A percentile compares a stretch with the other conserved stretches of the same genome.
phyloP scores from a whole-genome alignment of 805 yeast species.

The Metschnikowia kofuensis region DNA sequence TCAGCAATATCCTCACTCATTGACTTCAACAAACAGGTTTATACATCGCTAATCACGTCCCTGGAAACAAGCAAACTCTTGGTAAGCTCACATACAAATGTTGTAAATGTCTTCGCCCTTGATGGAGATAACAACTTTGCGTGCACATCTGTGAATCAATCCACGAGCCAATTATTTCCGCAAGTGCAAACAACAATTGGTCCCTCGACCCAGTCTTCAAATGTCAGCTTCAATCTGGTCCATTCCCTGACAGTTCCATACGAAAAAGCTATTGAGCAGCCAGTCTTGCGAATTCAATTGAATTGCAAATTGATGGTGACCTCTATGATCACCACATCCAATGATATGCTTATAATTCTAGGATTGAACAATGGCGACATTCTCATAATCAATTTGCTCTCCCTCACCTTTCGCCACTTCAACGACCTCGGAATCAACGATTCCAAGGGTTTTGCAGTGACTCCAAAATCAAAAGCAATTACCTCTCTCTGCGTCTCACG shows the following conservation, averaged over 20 bases:
- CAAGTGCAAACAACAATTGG: constrained; percentile 1
- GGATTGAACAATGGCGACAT: constrained; percentile 72
- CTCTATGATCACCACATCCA: constrained; percentile 29
- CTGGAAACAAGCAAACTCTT: constrained; percentile 34
- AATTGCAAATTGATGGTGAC: constrained; percentile 38
- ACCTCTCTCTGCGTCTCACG: constrained; percentile 21
- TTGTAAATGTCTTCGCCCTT: constrained; percentile 45
- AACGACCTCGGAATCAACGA: constrained; percentile 39
- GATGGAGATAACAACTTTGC: constrained; percentile 24
- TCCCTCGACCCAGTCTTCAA: constrained; percentile 8
- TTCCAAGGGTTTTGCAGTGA: constrained; percentile 7
- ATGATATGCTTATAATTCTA: constrained; percentile 48
- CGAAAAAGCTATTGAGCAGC: constrained; percentile 40
- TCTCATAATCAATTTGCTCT: constrained; percentile 54
- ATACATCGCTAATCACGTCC: constrained; percentile 26
- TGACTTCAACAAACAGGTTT: constrained; percentile 32
- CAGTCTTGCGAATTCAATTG: constrained; percentile 44
- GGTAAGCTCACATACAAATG: constrained; percentile 48
- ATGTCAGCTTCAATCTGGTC: constrained; percentile 10
- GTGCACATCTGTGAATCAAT: constrained; percentile 18
- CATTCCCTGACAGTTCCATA: constrained; percentile 16
- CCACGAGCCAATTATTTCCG: constrained; percentile 23
- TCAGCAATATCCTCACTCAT: constrained; percentile 23
- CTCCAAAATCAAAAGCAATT: constrained; percentile 23
- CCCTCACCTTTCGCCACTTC: constrained; percentile 43